Evolutionary conservation across 305 asterid species (phyloP).

Genomic region (Petunia hybrid): DNA sequence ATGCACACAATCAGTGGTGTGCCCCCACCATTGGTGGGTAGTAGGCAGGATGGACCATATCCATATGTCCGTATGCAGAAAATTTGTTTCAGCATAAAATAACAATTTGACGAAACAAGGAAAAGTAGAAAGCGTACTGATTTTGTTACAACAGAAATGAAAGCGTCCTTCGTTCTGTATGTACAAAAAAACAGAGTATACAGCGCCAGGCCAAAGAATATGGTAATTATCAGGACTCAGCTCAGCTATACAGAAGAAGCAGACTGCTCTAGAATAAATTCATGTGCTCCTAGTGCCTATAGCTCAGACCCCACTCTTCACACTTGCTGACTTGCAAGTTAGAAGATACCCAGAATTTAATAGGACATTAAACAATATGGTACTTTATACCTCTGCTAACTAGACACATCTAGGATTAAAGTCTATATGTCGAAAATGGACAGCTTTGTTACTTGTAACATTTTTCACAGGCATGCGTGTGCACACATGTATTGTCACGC

Average conservation of each 20-base stretch:
- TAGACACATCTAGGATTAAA: no score
- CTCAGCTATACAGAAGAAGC: not conserved
- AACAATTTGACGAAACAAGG: not conserved
- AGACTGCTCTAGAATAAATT: not conserved
- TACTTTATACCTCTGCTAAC: no score
- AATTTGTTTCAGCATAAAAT: not conserved
- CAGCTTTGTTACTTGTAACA: no score
- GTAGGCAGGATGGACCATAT: slow-evolving; percentile 17
- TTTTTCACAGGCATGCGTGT: no score
- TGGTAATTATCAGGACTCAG: not conserved
- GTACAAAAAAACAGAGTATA: not conserved
- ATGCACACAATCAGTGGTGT: not conserved
- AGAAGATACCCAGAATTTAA: not conserved
- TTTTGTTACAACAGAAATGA: not conserved
- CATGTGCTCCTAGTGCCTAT: not conserved
- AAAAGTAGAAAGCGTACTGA: not conserved
- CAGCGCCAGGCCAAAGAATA: not conserved
- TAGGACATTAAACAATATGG: no score
- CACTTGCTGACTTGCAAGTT: not conserved
- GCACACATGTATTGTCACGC: no score
- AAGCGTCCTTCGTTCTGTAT: not conserved
- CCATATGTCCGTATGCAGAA: not conserved
- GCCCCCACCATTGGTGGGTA: not conserved
- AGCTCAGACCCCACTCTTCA: not conserved
- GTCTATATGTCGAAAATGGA: no score